phyloP scores from a whole-genome alignment of 2,329 filamentous ascomycete species.

The Ustulina deusta region DNA sequence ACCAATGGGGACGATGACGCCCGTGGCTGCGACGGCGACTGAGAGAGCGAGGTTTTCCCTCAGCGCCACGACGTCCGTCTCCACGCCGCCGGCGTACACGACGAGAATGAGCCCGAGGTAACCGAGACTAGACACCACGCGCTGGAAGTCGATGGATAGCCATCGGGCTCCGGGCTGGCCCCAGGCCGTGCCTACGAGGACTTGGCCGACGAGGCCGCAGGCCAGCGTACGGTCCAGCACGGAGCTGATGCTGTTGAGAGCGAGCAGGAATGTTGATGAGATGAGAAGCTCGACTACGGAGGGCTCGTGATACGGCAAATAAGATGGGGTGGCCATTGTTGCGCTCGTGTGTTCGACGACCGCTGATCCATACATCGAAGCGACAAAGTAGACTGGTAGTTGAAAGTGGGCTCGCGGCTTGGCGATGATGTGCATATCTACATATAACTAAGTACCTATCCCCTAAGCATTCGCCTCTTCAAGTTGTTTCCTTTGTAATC shows the following conservation, averaged over 20 bases:
- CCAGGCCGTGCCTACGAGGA: slow-evolving; percentile 77
- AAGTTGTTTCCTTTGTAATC: background rate
- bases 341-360: background rate
- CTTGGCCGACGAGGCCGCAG: slow-evolving; percentile 78
- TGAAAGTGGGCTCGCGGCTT: slow-evolving; percentile 8
- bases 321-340: slow-evolving; percentile 37
- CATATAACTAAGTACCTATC: background rate
- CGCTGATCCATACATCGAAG: background rate
- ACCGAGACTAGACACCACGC: slow-evolving; percentile 71
- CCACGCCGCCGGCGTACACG: slow-evolving; percentile 73
- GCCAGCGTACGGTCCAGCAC: slow-evolving; percentile 71
- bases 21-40: slow-evolving; percentile 71
- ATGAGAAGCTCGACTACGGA: slow-evolving; percentile 69
- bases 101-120: slow-evolving; percentile 80
- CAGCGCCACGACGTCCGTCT: slow-evolving; percentile 65
- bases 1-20: slow-evolving; percentile 59
- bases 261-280: slow-evolving; percentile 70
- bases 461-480: background rate
- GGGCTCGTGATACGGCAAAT: slow-evolving; percentile 72
- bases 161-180: slow-evolving; percentile 73
- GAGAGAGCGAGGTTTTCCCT: slow-evolving; percentile 72
- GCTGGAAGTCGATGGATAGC: slow-evolving; percentile 59
- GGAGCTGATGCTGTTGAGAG: slow-evolving; percentile 70
- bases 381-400: no score
- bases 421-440: slow-evolving; percentile 17